Evolutionary conservation across 306 rosid genomes (phyloP), one percentile per base, ranked within the genome.

Genomic region (Medicago lupulina): DNA sequence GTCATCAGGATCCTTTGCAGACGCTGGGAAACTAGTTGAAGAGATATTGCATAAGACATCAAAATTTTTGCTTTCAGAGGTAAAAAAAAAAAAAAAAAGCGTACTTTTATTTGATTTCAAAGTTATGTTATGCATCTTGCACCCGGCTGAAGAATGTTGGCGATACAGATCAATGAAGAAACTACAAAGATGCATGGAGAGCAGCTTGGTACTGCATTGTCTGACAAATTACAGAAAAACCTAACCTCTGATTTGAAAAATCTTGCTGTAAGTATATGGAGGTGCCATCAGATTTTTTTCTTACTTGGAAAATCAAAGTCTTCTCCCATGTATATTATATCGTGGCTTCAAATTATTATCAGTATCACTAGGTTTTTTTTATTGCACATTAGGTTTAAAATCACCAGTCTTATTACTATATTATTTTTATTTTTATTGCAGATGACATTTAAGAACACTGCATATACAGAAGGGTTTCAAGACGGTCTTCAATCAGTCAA

Each of bases 401-500:
- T 85, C 83, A 70, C 87, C 8, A 31, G 67, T 31, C 44, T 61
- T 14, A 60, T 28, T 17, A 34, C 43, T 9, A 41, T 23, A 70
- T 80, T 67, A 57, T 74, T 23, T 19, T 71, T 60, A 14, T 73
- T 74, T 19, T 71, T 60, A 14, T 73, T 74, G 79, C 89, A 92
- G 98, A 85, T 86, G 90, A 88, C 85, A 10, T 90, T 90, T 76
- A 89, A 89, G 85, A 88, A 86, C 85, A 73, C 87, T 4, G 96
- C 99, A 60, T 96, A 90, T 79, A 87, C 97, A 0, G 99, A 96
- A 86, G 99, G 99, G 57, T 96, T 92, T 66, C 89, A 89, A 70
- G 92, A 97, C 23, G 99, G 96, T 51, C 55, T 78, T 79, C 86
- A 58, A 61, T 79, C 88, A 77, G 60, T 73, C 85, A 61, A 88